Base-by-base conservation (phyloP, 164 flowering plant species). In the Echeveria elegans region DNA sequence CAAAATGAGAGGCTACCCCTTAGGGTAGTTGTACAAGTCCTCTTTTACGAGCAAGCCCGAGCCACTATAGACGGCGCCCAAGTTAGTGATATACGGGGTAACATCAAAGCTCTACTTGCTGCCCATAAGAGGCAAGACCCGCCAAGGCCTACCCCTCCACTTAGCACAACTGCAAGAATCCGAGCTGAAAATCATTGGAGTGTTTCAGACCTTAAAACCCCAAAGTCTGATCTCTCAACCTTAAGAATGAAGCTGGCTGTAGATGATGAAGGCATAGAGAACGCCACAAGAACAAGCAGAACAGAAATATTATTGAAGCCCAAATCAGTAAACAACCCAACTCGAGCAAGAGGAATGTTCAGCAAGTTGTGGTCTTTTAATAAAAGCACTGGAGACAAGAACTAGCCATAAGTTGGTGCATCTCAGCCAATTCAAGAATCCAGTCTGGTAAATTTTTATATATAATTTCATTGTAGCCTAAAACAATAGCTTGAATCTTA, bases 331-430 rank as follows among this genome's bases (percentile, higher is more conserved):
- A 81, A 84, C 66, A 67, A 83, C 43, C 96, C 98, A 16, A 63
- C 78, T 5, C 75, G 79, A 70, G 92, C 98, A 32, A 93, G 59
- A 5, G 59, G 79, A 73, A 87, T 93, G 89, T 79, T 88, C 32
- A 85, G 92, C 68, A 93, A 82, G 85, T 78, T 93, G 67, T 86
- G 90, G 88, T 75, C 96, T 15, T 75, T 73, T 65, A 86, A 80
- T 61, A 87, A 85, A 79, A 83, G 74, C 80, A 14, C 72, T 41
- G 78, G 66, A 69, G 90, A 87, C 75, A 90, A 82, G 76, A 79
- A 79, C 59, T 88, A 78, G 88, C 68, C 59, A 62, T 68, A 43
- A 77, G 74, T 72, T 71, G 69, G 14, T 26, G 12, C 32, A 28
- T 69, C 71, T 28, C 62, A 7, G 40, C 34, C 28, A 48, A 56